Evolutionary conservation across 1,284 basidiomycete species (phyloP).

Genomic region (Irpex sp.): DNA sequence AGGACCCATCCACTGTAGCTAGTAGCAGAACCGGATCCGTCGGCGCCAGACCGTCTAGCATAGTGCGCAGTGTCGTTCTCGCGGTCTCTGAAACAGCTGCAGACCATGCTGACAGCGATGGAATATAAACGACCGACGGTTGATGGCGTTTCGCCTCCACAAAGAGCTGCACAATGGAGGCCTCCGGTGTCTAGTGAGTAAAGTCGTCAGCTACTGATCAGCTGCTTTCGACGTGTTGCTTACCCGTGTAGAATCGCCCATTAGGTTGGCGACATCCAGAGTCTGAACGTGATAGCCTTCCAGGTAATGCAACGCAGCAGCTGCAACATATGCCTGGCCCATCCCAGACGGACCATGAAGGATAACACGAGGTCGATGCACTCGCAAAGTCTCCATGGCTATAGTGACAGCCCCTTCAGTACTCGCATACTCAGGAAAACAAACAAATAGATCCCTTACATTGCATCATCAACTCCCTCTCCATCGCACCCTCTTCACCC

Average conservation of each 20-base stretch:
- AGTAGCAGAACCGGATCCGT: conserved; percentile 92
- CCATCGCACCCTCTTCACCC: conserved; percentile 69
- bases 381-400: conserved; percentile 90
- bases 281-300: conserved; percentile 97
- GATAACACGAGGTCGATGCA: conserved; percentile 88
- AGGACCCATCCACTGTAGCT: conserved; percentile 80
- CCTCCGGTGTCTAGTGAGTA: conserved; percentile 76
- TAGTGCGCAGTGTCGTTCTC: conserved; percentile 81
- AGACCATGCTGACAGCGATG: conserved; percentile 86
- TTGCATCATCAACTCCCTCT: conserved; percentile 84
- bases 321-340: conserved; percentile 89
- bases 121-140: conserved; percentile 94
- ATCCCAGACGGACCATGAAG: conserved; percentile 83
- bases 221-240: conserved; percentile 20
- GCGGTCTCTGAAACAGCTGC: conserved; percentile 82
- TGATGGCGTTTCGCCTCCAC: conserved; percentile 97
- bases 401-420: not conserved
- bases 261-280: conserved; percentile 84
- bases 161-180: conserved; percentile 94
- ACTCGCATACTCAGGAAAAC: not conserved
- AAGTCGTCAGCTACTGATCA: conserved; percentile 4
- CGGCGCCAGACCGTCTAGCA: conserved; percentile 88
- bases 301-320: conserved; percentile 88
- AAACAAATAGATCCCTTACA: conserved; percentile 43
- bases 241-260: conserved; percentile 89